Evolutionary conservation across 2,329 filamentous ascomycete species (phyloP), one percentile per base, ranked within the genome.

Genomic region (Phaeosphaeria sp.): DNA sequence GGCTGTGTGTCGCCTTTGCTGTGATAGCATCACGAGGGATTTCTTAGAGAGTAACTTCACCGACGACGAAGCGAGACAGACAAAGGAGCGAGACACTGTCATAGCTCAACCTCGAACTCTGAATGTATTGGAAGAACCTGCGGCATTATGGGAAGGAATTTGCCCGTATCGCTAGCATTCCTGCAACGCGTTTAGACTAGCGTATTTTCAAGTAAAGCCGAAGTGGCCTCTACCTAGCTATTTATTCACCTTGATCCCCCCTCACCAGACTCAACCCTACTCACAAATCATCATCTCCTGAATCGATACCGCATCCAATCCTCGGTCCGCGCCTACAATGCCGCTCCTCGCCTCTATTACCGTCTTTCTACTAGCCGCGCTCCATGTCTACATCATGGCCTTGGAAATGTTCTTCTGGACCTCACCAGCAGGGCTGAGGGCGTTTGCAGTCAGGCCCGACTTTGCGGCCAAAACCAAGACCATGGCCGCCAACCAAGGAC

Each of bases 321-420:
- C 22, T 47, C 45, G 24, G 30, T 47, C 45, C 45, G 45, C 45
- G 13, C 24, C 45, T 18, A 47, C 22, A 47, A 47, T 47, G 45
- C 17, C 45, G 45, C 45, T 47, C 45, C 45, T 47, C 45, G 45
- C 45, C 45, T 47, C 45, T 18, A 18, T 47, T 30, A 17, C 45
- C 24, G 45, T 47, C 45, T 47, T 47, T 30, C 45, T 47, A 30
- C 45, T 47, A 47, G 45, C 45, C 24, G 45, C 24, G 45, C 45
- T 47, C 45, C 45, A 47, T 47, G 24, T 30, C 45, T 47, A 47
- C 45, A 47, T 47, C 45, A 47, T 47, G 45, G 45, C 45, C 45
- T 47, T 47, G 45, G 45, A 47, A 22, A 17, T 47, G 45, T 47
- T 47, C 45, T 47, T 47, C 45, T 47, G 45, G 45, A 47, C 45